These are phyloP conservation scores for Hyparrhenia diplandra DNA, from an alignment of 176 grass and related monocot genomes.

Conservation along the genomic window DNA sequence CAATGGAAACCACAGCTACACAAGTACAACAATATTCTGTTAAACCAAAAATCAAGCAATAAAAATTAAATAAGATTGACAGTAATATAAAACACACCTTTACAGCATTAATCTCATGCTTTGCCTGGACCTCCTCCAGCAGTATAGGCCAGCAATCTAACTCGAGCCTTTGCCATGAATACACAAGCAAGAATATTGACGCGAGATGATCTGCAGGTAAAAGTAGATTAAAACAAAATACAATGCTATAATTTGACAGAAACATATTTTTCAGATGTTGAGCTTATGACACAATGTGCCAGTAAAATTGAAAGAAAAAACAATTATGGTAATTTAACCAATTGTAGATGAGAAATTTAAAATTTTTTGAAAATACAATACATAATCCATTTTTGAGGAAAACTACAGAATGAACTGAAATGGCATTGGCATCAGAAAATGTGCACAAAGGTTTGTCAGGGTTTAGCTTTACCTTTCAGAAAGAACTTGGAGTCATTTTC, in stretches of 20 bases:
- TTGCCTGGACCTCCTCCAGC: slow-evolving; percentile 55
- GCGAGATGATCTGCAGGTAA: slow-evolving; percentile 55
- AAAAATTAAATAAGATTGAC: background rate
- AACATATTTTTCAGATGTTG: background rate
- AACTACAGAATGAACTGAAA: background rate
- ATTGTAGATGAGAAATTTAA: background rate
- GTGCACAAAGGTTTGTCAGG: slow-evolving; percentile 1
- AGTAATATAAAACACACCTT: slow-evolving; percentile 49
- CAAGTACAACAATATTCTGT: slow-evolving; percentile 22
- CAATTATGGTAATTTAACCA: background rate
- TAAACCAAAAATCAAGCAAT: slow-evolving; percentile 4
- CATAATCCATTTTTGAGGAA: background rate
- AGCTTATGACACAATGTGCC: background rate
- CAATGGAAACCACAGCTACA: slow-evolving; percentile 87
- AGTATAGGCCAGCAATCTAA: slow-evolving; percentile 77
- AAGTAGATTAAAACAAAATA: background rate
- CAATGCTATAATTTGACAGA: background rate
- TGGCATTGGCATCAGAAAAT: background rate
- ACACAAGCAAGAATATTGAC: slow-evolving; percentile 66
- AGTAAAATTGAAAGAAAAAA: background rate
- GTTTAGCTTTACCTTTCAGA: slow-evolving; percentile 56
- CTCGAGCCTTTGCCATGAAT: slow-evolving; percentile 87
- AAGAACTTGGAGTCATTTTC: slow-evolving; percentile 78
- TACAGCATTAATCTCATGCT: slow-evolving; percentile 68
- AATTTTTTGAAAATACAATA: slow-evolving; percentile 5